Percentiles rank a stretch among this genome's conserved stretches.
phyloP scores from a whole-genome alignment of 495 filamentous ascomycete genomes.

The Daldinia bambusicola region DNA sequence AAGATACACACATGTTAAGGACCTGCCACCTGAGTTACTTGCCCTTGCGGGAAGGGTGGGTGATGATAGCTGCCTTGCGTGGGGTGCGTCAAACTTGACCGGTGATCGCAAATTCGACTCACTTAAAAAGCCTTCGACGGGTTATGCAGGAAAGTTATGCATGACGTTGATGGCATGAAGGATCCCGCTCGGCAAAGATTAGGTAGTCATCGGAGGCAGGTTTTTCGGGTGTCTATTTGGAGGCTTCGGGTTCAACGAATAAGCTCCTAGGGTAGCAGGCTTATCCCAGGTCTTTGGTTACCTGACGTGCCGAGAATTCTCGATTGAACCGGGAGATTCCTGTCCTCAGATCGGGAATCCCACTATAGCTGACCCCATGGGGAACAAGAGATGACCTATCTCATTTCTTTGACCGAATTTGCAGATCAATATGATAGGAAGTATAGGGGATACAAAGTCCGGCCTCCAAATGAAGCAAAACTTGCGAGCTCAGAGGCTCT shows the following conservation, averaged over 20 bases:
- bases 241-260: slow-evolving; percentile 35
- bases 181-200: slow-evolving; percentile 27
- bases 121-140: slow-evolving; percentile 28
- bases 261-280: slow-evolving; percentile 8
- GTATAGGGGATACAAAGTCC: slow-evolving; percentile 32
- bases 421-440: slow-evolving; percentile 41
- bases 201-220: slow-evolving; percentile 15
- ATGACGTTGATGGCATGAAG: slow-evolving; percentile 42
- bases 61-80: slow-evolving; percentile 14
- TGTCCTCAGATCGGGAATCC: slow-evolving; percentile 28
- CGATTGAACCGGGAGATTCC: slow-evolving; percentile 21
- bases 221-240: slow-evolving; percentile 25
- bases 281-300: slow-evolving; percentile 27
- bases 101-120: slow-evolving; percentile 26
- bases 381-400: slow-evolving; percentile 31
- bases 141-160: slow-evolving; percentile 35
- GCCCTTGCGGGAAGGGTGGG: slow-evolving; percentile 40
- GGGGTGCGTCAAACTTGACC: slow-evolving; percentile 21
- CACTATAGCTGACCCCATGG: slow-evolving; percentile 28
- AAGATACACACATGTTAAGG: slow-evolving; percentile 17
- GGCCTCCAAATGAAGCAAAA: slow-evolving; percentile 31
- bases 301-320: slow-evolving; percentile 11
- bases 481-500: slow-evolving; percentile 17
- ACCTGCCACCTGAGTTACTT: slow-evolving; percentile 15
- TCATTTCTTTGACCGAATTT: slow-evolving; percentile 34